These are phyloP conservation scores for Nitzschia sp. DNA, from an alignment of 108 stramenopile genomes.

Conservation along the genomic window DNA sequence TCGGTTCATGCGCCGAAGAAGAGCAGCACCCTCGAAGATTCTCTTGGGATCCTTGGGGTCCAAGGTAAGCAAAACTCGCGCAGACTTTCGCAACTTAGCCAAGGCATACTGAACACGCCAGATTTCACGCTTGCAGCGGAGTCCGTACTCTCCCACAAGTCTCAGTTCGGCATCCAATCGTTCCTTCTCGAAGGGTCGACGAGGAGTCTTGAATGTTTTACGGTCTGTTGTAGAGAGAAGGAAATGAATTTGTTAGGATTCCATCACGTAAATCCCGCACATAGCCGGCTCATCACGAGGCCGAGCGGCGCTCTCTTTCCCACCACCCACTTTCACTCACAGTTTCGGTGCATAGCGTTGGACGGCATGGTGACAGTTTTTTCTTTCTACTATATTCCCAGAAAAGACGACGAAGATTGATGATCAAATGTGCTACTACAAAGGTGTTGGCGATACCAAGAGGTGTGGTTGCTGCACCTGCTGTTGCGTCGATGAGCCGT, in stretches of 20 bases:
- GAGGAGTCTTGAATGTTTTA: conserved; percentile 98
- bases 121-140: conserved; percentile 99
- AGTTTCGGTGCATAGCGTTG: conserved; percentile 65
- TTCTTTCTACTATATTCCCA: conserved; percentile 3
- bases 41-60: conserved; percentile 97
- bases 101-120: conserved; percentile 99
- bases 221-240: conserved; percentile 55
- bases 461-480: no score
- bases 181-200: conserved; percentile 99
- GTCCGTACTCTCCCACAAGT: conserved; percentile 99
- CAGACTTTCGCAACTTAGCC: conserved; percentile 99
- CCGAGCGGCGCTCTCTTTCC: not conserved
- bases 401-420: no score
- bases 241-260: conserved; percentile 1
- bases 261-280: not conserved
- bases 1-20: conserved; percentile 96
- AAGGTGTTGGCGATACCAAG: no score
- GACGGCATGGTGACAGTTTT: conserved; percentile 48
- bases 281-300: not conserved
- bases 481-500: no score
- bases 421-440: no score
- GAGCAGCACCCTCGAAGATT: conserved; percentile 98
- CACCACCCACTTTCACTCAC: conserved; percentile 38
- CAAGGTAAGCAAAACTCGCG: conserved; percentile 95
- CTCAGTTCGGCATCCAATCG: conserved; percentile 97